Evolutionary conservation across 1,284 basidiomycete genomes (phyloP).

Genomic region (Trichosporon sp.): DNA sequence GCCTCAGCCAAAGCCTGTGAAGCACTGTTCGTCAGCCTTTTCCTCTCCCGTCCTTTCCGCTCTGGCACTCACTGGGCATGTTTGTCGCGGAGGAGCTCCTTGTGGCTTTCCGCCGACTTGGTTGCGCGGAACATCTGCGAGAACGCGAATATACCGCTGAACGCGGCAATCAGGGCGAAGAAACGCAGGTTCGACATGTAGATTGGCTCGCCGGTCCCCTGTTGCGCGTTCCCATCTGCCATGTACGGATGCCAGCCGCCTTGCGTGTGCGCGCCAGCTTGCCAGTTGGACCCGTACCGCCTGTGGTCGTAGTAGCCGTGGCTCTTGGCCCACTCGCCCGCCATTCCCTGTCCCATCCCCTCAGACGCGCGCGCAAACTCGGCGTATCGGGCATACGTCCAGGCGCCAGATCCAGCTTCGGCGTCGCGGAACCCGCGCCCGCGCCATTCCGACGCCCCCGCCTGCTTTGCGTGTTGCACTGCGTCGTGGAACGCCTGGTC

Average conservation of each 20-base stretch:
- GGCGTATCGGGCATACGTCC: constrained; percentile 28
- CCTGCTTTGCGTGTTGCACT: constrained; percentile 37
- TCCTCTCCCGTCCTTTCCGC: neutral
- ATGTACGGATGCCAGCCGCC: constrained; percentile 21
- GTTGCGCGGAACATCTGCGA: constrained; percentile 33
- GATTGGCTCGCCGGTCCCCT: constrained; percentile 26
- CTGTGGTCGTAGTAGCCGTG: constrained; percentile 38
- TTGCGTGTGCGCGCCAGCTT: constrained; percentile 32
- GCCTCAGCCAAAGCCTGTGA: constrained; percentile 53
- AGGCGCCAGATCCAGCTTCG: constrained; percentile 43
- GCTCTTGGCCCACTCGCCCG: constrained; percentile 24
- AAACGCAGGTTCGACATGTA: constrained; percentile 32
- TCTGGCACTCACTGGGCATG: constrained; percentile 47
- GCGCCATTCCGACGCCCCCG: constrained; percentile 42
- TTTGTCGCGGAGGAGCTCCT: constrained; percentile 41
- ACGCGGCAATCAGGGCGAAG: constrained; percentile 23
- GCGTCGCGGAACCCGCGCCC: constrained; percentile 36
- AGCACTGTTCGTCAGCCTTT: constrained; percentile 38
- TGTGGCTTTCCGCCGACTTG: constrained; percentile 34
- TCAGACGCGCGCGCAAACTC: constrained; percentile 34
- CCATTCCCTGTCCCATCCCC: constrained; percentile 28
- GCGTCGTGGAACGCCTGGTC: constrained; percentile 43
- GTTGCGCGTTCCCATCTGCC: constrained; percentile 22
- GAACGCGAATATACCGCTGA: constrained; percentile 22
- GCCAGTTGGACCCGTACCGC: constrained; percentile 30